A percentile compares a stretch with the other conserved stretches of the same genome.
phyloP scores from a whole-genome alignment of 495 filamentous ascomycete species.

The Talaromyces adpressus region DNA sequence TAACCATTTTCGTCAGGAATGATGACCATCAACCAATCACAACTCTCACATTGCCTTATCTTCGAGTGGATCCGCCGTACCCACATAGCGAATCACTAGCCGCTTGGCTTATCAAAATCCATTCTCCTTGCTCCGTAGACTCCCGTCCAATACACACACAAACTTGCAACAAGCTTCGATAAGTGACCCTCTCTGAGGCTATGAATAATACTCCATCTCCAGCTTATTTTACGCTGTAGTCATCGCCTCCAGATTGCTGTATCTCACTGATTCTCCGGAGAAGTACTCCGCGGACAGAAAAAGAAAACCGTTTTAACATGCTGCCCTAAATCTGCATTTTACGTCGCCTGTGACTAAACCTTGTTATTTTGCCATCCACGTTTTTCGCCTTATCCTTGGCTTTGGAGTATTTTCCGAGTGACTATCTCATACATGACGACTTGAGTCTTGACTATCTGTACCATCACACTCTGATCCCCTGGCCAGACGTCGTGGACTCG shows the following conservation, averaged over 20 bases:
- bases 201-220: background rate
- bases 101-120: background rate
- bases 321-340: background rate
- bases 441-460: background rate
- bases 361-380: background rate
- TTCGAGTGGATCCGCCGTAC: background rate
- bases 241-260: background rate
- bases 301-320: background rate
- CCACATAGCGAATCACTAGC: background rate
- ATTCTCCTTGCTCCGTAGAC: background rate
- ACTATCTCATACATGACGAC: background rate
- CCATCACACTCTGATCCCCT: background rate
- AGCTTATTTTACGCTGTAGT: background rate
- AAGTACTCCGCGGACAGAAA: slow-evolving; percentile 4
- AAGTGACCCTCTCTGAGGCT: background rate
- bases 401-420: background rate
- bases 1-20: background rate
- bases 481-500: background rate
- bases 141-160: background rate
- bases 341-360: background rate
- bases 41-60: background rate
- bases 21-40: background rate
- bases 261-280: slow-evolving; percentile 3
- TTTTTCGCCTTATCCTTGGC: background rate
- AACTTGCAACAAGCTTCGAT: background rate